Base-by-base conservation (phyloP, 352 stramenopile species). In the Phytophthora gonapodyides region DNA sequence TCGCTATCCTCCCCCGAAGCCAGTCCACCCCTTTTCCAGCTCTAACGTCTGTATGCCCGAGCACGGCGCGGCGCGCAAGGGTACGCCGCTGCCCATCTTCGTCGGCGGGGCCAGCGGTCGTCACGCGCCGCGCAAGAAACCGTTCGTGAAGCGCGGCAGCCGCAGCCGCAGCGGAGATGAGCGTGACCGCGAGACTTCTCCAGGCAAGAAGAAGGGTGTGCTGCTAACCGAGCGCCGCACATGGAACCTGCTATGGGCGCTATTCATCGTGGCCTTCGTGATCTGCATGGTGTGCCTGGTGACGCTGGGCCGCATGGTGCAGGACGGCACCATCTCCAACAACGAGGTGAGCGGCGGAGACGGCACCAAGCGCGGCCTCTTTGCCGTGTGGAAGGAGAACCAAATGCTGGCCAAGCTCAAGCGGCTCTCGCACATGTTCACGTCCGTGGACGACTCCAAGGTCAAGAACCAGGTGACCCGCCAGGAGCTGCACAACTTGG, bases 281-380 rank as follows among this genome's bases (percentile, higher is more conserved):
- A 70, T 76, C 42, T 85, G 73, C 52, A 69, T 88, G 52, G 58
- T 77, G 31, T 88, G 79, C 46, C 75, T 88, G 16, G 65, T 73
- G 55, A 79, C 66, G 30, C 55, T 88, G 11, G 73, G 72, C 16
- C 61, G 58, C 10, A 73, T 87, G 63, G 75, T 87, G 37, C 73
- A 84, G 65, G 63, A 77, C 35, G 67, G 67, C 13, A 59, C 54
- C 16, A 57, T 87, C 19, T 68, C 73, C 7, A 85, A 87, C 40
- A 80, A 80, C 41, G 57, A 73, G 31, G 58, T 82, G 9, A 76
- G 66, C 45, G 64, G 59, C 13, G 62, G 58, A 45, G 63, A 70
- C 16, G 54, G 56, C 16, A 71, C 51, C 0, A 21, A 49, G 10
- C 41, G 57, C 36, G 71, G 58, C 1, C 57, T 84, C 30, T 84